These are phyloP conservation scores for Fusarium sp. DNA, from an alignment of 2,329 filamentous ascomycete species.

Conservation along the genomic window DNA sequence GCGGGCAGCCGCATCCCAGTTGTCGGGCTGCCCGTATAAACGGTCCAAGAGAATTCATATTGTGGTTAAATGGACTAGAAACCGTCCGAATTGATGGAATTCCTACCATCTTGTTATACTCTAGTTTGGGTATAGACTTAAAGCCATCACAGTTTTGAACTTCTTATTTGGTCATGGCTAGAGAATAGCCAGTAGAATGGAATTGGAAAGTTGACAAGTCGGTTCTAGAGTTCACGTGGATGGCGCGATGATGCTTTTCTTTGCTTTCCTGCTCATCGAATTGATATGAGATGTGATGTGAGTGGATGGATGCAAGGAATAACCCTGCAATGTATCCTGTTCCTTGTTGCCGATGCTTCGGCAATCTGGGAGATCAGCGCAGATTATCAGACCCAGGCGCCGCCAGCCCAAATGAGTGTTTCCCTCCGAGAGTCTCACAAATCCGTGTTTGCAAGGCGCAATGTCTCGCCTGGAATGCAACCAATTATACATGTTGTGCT, in stretches of 20 bases:
- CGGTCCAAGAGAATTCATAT: slow-evolving; percentile 4
- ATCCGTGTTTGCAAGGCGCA: not conserved
- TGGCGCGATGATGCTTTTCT: not conserved
- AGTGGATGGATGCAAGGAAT: not conserved
- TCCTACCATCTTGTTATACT: not conserved
- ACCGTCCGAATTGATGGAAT: not conserved
- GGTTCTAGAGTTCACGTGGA: not conserved
- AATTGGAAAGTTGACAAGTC: not conserved
- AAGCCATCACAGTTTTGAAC: not conserved
- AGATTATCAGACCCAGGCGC: not conserved
- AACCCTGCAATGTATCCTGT: not conserved
- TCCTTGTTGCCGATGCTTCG: slow-evolving; percentile 25
- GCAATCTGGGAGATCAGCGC: slow-evolving; percentile 16
- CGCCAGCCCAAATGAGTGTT: slow-evolving; percentile 7
- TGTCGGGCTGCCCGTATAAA: slow-evolving; percentile 22
- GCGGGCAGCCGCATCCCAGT: slow-evolving; percentile 6
- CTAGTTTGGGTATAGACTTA: not conserved
- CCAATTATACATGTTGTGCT: not conserved
- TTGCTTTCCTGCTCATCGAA: not conserved
- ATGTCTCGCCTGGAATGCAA: slow-evolving; percentile 37
- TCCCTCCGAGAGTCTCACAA: not conserved
- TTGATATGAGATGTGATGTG: not conserved
- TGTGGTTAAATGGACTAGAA: not conserved
- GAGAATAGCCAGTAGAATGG: not conserved
- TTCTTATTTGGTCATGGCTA: not conserved